Percentiles rank a stretch among this genome's conserved stretches.
These are phyloP conservation scores for Plasmodium sp. DNA, from an alignment of 169 alveolate genomes.

Conservation along the genomic window DNA sequence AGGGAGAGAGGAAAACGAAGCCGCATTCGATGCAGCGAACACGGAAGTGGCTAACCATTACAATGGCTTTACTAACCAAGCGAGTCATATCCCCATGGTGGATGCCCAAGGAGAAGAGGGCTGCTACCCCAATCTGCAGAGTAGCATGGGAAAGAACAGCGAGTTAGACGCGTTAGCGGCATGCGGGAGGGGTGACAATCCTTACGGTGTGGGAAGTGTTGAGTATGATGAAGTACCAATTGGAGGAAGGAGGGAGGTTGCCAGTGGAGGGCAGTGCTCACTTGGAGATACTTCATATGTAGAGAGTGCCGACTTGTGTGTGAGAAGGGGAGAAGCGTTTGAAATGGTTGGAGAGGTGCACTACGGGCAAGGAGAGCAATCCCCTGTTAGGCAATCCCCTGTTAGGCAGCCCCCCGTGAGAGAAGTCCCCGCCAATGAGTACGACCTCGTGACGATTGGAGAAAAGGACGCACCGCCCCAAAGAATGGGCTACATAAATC, in stretches of 20 bases:
- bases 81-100: background rate
- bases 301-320: background rate
- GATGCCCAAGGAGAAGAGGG: background rate
- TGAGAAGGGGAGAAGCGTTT: background rate
- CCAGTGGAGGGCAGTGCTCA: background rate
- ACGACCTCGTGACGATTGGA: background rate
- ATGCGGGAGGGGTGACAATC: background rate
- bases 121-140: background rate
- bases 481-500: background rate
- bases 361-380: background rate
- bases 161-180: background rate
- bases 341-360: background rate
- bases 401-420: background rate
- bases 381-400: too few species aligned
- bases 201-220: background rate
- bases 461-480: background rate
- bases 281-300: background rate
- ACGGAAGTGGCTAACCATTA: background rate
- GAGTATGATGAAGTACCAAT: background rate
- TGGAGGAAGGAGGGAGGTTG: background rate
- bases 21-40: background rate
- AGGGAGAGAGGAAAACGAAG: background rate
- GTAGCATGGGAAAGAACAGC: background rate
- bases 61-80: background rate
- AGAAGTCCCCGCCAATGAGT: background rate